Evolutionary conservation across 2,329 filamentous ascomycete species (phyloP), one percentile per base, ranked within the genome.

Genomic region (Monilinia aucupariae): DNA sequence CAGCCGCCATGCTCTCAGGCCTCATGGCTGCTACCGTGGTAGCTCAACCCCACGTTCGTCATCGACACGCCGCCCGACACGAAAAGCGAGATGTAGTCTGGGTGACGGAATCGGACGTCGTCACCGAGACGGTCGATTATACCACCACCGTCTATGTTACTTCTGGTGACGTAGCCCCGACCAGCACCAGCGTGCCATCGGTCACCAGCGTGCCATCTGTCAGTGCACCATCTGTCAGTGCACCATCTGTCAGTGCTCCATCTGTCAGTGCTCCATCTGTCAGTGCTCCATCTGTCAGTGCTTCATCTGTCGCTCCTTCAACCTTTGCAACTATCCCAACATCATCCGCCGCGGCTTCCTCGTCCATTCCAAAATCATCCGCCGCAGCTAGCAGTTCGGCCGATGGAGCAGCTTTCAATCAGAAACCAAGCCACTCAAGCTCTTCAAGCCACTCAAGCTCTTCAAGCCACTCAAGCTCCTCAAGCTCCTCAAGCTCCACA

Each of bases 21-120:
- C 61, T 71, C 53, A 58, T 75, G 65, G 68, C 70, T 64, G 64
- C 71, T 34, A 65, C 68, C 56, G 69, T 66, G 52, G 63, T 67
- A 55, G 73, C 74, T 34, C 73, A 74, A 64, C 75, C 74, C 34
- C 69, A 75, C n/a, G 15, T 30, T 55, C 69, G 73, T 67, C 76
- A 77, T 65, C 76, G 76, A 65, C 65, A 69, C 32, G 60, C 51
- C 43, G 70, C 70, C 50, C 51, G 37, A 45, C 68, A 71, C 45
- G 68, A 70, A 62, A 67, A 69, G 15, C 48, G 54, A 45, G 66
- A 77, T 58, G 71, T 81, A 45, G 78, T 80, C 61, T 81, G 77
- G 74, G 75, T 80, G 66, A 83, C 80, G 34, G 76, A 80, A 54
- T 77, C 75, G 45, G 75, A 78, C 27, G 73, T 78, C 59, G 78